Evolutionary conservation across 129 eudicot species (phyloP).

Genomic region (Flaveria ramosissima): DNA sequence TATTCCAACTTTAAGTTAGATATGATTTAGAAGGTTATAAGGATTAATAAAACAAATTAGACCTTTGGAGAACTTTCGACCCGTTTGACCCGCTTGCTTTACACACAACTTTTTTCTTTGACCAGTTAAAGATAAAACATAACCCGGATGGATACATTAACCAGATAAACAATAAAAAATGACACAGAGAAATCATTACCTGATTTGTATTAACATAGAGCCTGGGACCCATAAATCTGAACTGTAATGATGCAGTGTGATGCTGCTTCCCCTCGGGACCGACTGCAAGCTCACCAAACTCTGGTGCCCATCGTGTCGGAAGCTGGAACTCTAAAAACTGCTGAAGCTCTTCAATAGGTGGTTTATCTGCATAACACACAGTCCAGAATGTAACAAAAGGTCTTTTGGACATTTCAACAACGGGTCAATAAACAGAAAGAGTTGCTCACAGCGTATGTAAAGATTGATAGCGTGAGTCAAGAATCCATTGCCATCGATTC

Average conservation of each 20-base stretch:
- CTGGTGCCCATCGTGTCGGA: conserved; percentile 82
- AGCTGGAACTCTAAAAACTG: conserved; percentile 79
- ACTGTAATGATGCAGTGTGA: conserved; percentile 57
- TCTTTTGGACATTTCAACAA: conserved; percentile 7
- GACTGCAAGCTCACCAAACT: conserved; percentile 65
- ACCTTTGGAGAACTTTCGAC: background rate
- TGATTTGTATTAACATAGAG: conserved; percentile 66
- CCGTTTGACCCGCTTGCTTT: conserved; percentile 4
- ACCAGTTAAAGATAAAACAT: background rate
- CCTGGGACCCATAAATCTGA: conserved; percentile 74
- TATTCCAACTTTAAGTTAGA: background rate
- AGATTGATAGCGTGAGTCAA: conserved; percentile 77
- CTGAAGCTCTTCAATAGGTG: conserved; percentile 69
- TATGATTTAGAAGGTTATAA: background rate
- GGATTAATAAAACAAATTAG: background rate
- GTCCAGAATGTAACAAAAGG: background rate
- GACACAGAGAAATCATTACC: conserved; percentile 33
- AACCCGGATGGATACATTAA: background rate
- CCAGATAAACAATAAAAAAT: background rate
- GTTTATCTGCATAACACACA: conserved; percentile 57
- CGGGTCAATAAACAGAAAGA: background rate
- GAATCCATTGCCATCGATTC: conserved; percentile 75
- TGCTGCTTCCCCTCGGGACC: conserved; percentile 71
- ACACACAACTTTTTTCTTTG: background rate
- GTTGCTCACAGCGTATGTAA: conserved; percentile 65